Conservation (phyloP, 192 early-diverging fungal species). For the Entomortierella beljakovae region DNA sequence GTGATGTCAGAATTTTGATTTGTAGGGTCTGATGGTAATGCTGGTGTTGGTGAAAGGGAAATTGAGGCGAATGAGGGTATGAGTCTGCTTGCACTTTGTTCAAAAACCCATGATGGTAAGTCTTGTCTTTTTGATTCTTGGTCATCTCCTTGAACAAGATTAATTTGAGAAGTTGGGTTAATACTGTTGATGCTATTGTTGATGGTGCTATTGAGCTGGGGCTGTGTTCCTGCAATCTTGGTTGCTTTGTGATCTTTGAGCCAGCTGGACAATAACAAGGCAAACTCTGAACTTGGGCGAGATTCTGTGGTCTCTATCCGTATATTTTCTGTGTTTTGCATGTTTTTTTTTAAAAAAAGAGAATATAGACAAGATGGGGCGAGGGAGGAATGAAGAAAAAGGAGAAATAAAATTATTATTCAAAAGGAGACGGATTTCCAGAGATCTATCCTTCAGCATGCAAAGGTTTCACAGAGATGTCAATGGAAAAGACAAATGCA, state of each 20-base stretch:
- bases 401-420: too few relatives aligned
- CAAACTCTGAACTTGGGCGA: conserved; percentile 13
- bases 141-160: too few relatives aligned
- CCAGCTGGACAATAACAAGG: conserved; percentile 18
- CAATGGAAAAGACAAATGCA: too few relatives aligned
- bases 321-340: neutral
- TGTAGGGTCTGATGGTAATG: neutral
- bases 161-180: neutral
- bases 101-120: conserved; percentile 34
- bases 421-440: neutral
- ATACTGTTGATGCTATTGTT: neutral
- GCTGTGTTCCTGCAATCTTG: conserved; percentile 8
- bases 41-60: neutral
- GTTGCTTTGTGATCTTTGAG: conserved; percentile 25
- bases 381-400: neutral
- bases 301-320: neutral
- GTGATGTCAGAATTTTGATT: neutral
- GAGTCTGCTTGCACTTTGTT: too few relatives aligned
- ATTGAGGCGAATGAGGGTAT: neutral
- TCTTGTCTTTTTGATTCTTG: neutral
- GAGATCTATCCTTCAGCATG: too few relatives aligned
- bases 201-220: neutral
- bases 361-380: neutral
- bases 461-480: too few relatives aligned
- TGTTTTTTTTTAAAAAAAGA: neutral